Evolutionary conservation across 805 yeast species (phyloP).

Genomic region (Yarrowia divulgata): DNA sequence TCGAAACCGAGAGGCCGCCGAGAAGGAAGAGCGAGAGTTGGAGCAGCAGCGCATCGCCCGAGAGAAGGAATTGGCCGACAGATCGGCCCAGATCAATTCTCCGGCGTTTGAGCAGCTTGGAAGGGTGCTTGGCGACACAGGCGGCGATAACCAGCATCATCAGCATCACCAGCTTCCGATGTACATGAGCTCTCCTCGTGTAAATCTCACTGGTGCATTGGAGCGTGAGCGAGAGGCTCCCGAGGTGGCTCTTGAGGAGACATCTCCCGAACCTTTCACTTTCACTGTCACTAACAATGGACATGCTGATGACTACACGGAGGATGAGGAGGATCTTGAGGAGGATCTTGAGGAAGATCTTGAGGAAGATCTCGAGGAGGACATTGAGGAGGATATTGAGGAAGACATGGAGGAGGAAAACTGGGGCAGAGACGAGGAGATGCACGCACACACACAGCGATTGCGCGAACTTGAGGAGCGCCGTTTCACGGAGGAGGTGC

Average conservation of each 20-base stretch:
- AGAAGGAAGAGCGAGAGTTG: conserved; percentile 40
- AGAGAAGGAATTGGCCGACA: conserved; percentile 27
- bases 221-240: conserved; percentile 3
- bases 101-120: conserved; percentile 41
- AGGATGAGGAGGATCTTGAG: conserved; percentile 8
- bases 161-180: neutral
- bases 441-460: neutral
- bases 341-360: neutral
- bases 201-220: conserved; percentile 22
- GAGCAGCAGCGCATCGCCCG: conserved; percentile 37
- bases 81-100: conserved; percentile 13
- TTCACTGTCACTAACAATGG: conserved; percentile 17
- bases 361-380: neutral
- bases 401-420: neutral
- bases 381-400: neutral
- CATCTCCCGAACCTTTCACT: neutral
- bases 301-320: neutral
- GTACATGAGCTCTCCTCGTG: conserved; percentile 11
- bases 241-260: neutral
- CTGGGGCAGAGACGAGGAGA: neutral
- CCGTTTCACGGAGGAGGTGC: neutral
- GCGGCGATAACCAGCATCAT: neutral
- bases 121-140: neutral
- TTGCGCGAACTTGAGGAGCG: neutral
- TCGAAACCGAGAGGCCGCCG: conserved; percentile 40